Percentiles rank a stretch among this genome's conserved stretches.
Evolutionary conservation across 805 yeast species (phyloP).

Genomic region (Hanseniaspora hatyaiensis): DNA sequence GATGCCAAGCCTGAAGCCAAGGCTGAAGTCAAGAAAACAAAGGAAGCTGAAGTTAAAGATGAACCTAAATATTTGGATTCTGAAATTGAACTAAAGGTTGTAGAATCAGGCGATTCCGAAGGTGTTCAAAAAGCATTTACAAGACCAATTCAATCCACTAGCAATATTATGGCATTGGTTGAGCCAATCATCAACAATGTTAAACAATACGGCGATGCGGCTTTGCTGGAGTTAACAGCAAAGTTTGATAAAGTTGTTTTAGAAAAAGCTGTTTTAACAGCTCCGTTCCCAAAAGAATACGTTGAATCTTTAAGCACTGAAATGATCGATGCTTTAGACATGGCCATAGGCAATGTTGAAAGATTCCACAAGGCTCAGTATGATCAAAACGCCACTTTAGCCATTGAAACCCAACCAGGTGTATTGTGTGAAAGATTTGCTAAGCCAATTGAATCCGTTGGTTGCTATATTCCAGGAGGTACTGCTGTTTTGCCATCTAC

Average conservation of each 20-base stretch:
- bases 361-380: constrained; percentile 87
- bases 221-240: constrained; percentile 76
- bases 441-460: constrained; percentile 87
- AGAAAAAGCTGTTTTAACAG: constrained; percentile 58
- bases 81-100: constrained; percentile 24
- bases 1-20: constrained; percentile 70
- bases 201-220: constrained; percentile 66
- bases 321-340: constrained; percentile 73
- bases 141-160: constrained; percentile 91
- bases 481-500: constrained; percentile 97
- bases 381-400: constrained; percentile 54
- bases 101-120: constrained; percentile 22
- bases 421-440: constrained; percentile 90
- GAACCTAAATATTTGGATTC: constrained; percentile 25
- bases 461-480: constrained; percentile 96
- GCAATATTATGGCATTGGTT: constrained; percentile 85
- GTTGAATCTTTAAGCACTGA: constrained; percentile 63
- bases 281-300: constrained; percentile 74
- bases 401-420: constrained; percentile 88
- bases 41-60: constrained; percentile 19
- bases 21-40: no score
- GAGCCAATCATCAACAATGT: constrained; percentile 80
- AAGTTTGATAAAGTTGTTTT: constrained; percentile 81
- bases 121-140: constrained; percentile 54
- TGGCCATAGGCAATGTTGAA: constrained; percentile 77